phyloP scores from a whole-genome alignment of 768 basidiomycete genomes.

The Neoboletus subvelutipes region DNA sequence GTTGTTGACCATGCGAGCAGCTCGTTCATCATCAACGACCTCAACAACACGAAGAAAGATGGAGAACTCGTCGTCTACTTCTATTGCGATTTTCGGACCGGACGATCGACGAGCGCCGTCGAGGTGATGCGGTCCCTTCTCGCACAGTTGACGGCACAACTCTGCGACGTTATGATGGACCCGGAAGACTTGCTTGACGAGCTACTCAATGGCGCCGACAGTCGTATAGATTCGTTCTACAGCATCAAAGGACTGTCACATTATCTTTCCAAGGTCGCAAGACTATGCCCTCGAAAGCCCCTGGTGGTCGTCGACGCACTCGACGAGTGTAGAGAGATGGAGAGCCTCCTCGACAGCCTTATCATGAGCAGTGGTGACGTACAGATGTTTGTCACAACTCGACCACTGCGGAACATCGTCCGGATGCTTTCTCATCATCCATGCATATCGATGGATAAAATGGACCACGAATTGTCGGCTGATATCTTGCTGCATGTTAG shows the following conservation, averaged over 20 bases:
- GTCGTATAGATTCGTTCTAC: neutral
- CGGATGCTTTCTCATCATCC: neutral
- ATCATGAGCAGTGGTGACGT: neutral
- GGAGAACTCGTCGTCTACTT: too few relatives aligned
- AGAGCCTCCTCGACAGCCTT: conserved; percentile 14
- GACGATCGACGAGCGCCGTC: too few relatives aligned
- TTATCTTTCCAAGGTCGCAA: neutral
- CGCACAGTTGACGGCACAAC: too few relatives aligned
- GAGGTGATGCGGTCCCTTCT: too few relatives aligned
- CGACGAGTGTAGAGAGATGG: conserved; percentile 19
- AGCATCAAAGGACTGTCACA: conserved; percentile 1
- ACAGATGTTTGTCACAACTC: conserved; percentile 9
- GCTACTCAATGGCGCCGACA: conserved; percentile 3
- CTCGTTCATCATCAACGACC: too few relatives aligned
- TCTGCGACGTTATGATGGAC: neutral
- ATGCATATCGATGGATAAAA: conserved; percentile 10
- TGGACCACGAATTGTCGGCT: neutral
- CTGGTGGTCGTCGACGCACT: conserved; percentile 22
- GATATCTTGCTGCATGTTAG: conserved; percentile 15
- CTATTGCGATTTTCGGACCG: too few relatives aligned
- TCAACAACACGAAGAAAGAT: too few relatives aligned
- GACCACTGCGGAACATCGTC: conserved; percentile 6
- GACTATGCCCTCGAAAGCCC: conserved; percentile 1
- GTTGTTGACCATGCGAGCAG: too few relatives aligned
- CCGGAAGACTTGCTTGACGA: conserved; percentile 1